Base-by-base conservation (phyloP, 768 basidiomycete species). In the Podaxis sp. region DNA sequence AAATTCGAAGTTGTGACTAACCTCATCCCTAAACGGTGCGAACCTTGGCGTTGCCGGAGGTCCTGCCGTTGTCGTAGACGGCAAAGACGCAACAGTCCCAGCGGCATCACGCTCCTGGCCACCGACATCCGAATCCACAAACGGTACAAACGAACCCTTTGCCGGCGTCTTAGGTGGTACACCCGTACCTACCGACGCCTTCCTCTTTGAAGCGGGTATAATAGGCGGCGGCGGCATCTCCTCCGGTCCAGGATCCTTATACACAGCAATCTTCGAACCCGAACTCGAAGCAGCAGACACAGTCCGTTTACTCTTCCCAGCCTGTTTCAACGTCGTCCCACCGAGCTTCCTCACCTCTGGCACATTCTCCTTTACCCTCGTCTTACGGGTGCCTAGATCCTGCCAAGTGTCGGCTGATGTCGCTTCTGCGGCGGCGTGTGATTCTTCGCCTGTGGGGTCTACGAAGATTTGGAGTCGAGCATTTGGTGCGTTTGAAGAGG, bases 311-410 rank as follows among this genome's bases (percentile, higher is more conserved):
- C 83, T 69, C 61, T 77, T 77, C 27, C 87, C 85, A 16, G 85
- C 76, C 62, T 88, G 86, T 61, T 82, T 84, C 44, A 92, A 62
- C 28, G 81, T 90, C 59, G 88, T 80, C 10, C 89, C 90, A 2
- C 71, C 80, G 54, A 88, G 79, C 76, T 88, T 89, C 70, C 82
- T 82, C 32, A 84, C 82, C 70, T 88, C 88, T 6, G 82, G 84
- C 1, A 86, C 74, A 65, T 93, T 93, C 74, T 93, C 90, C 66
- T 92, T 93, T 65, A 90, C 77, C 55, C 91, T 82, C 4, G 85
- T 80, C 70, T 88, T 89, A 66, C 90, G 88, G 61, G 90, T 86
- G 18, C 89, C 91, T 1, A 93, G 70, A 61, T 92, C 90, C 32
- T 83, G 80, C 82, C 87, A 93, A 14, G 82, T 75, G 55, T 81